Evolutionary conservation across 2,329 filamentous ascomycete genomes (phyloP).

Genomic region (Chrysoporthe cubensis): DNA sequence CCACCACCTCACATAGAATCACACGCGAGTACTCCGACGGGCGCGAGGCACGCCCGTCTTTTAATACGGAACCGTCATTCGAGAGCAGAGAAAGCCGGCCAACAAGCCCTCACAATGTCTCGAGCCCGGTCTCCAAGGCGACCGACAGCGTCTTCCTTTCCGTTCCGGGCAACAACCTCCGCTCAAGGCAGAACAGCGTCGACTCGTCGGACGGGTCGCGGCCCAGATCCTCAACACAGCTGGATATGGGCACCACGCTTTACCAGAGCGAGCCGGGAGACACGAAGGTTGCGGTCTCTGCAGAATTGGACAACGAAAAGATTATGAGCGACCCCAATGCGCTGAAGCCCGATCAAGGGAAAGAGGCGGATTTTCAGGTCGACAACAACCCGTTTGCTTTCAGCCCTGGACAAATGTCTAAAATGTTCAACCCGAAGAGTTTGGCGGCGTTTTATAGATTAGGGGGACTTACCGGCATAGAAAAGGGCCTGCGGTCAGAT

Average conservation of each 20-base stretch:
- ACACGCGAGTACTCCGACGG: slow-evolving; percentile 34
- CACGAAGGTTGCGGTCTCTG: slow-evolving; percentile 36
- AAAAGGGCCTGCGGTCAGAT: slow-evolving; percentile 77
- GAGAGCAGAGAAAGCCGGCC: slow-evolving; percentile 70
- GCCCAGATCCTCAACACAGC: slow-evolving; percentile 61
- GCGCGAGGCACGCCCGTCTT: slow-evolving; percentile 43
- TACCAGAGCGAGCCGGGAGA: slow-evolving; percentile 45
- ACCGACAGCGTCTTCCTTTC: slow-evolving; percentile 62
- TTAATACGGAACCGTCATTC: slow-evolving; percentile 62
- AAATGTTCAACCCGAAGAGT: slow-evolving; percentile 89
- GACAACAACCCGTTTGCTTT: slow-evolving; percentile 85
- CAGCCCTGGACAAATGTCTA: slow-evolving; percentile 79
- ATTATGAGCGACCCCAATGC: slow-evolving; percentile 70
- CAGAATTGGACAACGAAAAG: slow-evolving; percentile 51
- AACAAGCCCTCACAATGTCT: slow-evolving; percentile 74
- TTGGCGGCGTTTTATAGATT: slow-evolving; percentile 79
- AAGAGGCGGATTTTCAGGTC: slow-evolving; percentile 75
- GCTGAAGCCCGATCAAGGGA: slow-evolving; percentile 74
- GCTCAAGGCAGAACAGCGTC: slow-evolving; percentile 70
- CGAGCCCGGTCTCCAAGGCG: slow-evolving; percentile 55
- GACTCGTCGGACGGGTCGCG: slow-evolving; percentile 67
- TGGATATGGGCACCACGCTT: slow-evolving; percentile 61
- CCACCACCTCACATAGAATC: slow-evolving; percentile 35
- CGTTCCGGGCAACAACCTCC: slow-evolving; percentile 59
- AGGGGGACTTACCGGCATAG: slow-evolving; percentile 77